Conservation (phyloP, 176 grass and related monocot genomes). For the Carex cristatella region DNA sequence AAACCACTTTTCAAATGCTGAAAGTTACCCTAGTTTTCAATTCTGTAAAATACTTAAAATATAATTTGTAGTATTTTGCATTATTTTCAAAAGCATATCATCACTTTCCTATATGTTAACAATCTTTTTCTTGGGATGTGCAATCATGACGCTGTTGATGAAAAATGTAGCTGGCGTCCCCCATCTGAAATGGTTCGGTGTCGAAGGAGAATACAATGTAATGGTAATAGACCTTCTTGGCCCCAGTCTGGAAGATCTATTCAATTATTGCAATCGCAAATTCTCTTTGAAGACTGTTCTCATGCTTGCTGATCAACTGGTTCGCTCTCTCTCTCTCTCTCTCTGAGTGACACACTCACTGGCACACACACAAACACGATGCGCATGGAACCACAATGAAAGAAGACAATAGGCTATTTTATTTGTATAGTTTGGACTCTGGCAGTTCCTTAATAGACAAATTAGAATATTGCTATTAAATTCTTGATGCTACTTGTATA, state of each 20-base stretch:
- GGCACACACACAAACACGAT: background rate
- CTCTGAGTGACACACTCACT: background rate
- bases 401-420: background rate
- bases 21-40: background rate
- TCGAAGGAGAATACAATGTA: constrained; percentile 75
- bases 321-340: constrained; percentile 21
- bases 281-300: constrained; percentile 78
- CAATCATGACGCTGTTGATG: background rate
- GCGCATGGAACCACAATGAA: background rate
- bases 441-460: background rate
- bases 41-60: background rate
- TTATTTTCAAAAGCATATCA: background rate
- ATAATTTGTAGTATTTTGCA: background rate
- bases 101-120: background rate
- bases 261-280: constrained; percentile 79
- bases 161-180: constrained; percentile 68
- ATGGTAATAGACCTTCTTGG: constrained; percentile 85
- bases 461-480: constrained; percentile 5
- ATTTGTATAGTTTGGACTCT: background rate
- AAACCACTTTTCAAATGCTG: background rate
- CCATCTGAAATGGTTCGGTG: constrained; percentile 79
- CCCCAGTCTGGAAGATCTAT: constrained; percentile 74
- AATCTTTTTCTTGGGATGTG: background rate
- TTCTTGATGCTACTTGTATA: constrained; percentile 19
- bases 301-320: constrained; percentile 87